Conservation (phyloP, 371 early-diverging fungal species). For the Mortierella polycephala region DNA sequence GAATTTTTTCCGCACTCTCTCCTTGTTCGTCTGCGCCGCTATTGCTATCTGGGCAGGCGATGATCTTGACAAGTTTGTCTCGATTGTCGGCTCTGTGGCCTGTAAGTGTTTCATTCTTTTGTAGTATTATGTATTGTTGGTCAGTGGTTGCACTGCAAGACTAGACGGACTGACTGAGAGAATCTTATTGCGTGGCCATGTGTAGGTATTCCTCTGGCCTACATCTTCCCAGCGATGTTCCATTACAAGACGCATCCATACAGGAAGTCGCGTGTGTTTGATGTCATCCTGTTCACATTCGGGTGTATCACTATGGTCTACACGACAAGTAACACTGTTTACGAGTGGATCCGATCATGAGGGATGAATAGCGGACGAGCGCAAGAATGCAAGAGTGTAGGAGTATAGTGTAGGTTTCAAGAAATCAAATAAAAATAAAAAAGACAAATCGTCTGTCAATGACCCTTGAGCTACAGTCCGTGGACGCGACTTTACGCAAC, state of each 20-base stretch:
- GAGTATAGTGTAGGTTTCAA: neutral
- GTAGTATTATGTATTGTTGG: neutral
- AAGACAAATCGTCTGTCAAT: too few species aligned
- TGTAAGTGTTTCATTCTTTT: slow-evolving; percentile 55
- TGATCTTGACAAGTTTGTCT: slow-evolving; percentile 86
- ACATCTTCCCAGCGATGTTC: slow-evolving; percentile 87
- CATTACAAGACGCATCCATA: slow-evolving; percentile 72
- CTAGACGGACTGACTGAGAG: too few species aligned
- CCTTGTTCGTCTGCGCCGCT: slow-evolving; percentile 72
- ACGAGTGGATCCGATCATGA: slow-evolving; percentile 61
- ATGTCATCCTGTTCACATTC: slow-evolving; percentile 73
- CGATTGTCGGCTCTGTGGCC: slow-evolving; percentile 80
- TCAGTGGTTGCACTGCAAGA: neutral
- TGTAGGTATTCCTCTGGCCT: slow-evolving; percentile 73
- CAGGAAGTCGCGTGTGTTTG: slow-evolving; percentile 57
- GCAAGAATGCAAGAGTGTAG: neutral
- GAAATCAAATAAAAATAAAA: too few species aligned
- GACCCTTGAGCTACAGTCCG: too few species aligned
- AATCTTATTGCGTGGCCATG: neutral
- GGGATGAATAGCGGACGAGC: neutral
- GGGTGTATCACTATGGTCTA: slow-evolving; percentile 79
- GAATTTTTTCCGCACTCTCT: slow-evolving; percentile 79
- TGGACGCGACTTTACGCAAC: too few species aligned
- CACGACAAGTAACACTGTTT: slow-evolving; percentile 78
- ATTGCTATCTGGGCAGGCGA: slow-evolving; percentile 80